Evolutionary conservation across 2,329 filamentous ascomycete genomes (phyloP).

Genomic region (Aspergillus carbonarius): DNA sequence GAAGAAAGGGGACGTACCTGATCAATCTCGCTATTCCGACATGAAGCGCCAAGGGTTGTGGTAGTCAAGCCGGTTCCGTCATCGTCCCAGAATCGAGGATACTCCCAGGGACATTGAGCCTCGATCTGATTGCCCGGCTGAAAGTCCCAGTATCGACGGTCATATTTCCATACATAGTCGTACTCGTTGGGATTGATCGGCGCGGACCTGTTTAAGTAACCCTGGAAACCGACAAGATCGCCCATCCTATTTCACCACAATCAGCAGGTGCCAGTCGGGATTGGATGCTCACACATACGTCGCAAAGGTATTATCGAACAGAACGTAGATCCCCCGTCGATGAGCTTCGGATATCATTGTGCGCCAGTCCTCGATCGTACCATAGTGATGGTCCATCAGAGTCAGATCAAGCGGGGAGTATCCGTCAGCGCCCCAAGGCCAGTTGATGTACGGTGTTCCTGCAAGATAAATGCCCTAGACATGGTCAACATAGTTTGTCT

Average conservation of each 20-base stretch:
- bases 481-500: neutral
- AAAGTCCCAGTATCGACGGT: constrained; percentile 58
- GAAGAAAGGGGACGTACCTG: constrained; percentile 32
- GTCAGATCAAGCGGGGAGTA: constrained; percentile 62
- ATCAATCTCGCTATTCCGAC: constrained; percentile 58
- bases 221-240: constrained; percentile 55
- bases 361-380: constrained; percentile 58
- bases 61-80: constrained; percentile 2
- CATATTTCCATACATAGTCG: constrained; percentile 56
- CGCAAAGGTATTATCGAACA: constrained; percentile 64
- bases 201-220: constrained; percentile 46
- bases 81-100: constrained; percentile 62
- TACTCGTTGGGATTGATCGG: constrained; percentile 57
- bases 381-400: constrained; percentile 62
- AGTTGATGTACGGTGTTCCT: constrained; percentile 61
- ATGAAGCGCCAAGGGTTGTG: constrained; percentile 2
- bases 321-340: constrained; percentile 60
- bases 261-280: neutral
- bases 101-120: constrained; percentile 45
- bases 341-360: constrained; percentile 59
- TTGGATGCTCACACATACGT: constrained; percentile 44
- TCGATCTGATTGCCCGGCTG: constrained; percentile 52
- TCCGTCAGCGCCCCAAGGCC: constrained; percentile 61
- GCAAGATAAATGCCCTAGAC: constrained; percentile 59
- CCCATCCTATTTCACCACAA: constrained; percentile 41